phyloP scores from a whole-genome alignment of 1,139 yeast genomes.

The Kodamaea suecica region DNA sequence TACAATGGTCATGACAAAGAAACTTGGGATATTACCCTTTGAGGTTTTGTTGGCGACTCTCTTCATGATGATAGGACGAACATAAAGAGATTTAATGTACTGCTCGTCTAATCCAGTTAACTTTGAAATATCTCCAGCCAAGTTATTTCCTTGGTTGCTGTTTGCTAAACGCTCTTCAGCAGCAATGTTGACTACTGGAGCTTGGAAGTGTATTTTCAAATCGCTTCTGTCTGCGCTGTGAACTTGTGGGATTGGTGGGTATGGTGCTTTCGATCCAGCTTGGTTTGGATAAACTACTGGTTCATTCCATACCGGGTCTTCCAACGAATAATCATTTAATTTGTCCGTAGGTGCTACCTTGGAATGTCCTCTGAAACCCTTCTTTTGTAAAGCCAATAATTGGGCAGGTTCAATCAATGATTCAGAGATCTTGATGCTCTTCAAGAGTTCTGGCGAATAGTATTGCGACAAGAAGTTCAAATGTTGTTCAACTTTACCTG shows the following conservation, averaged over 20 bases:
- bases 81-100: slow-evolving; percentile 62
- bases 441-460: slow-evolving; percentile 73
- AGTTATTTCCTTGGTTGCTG: slow-evolving; percentile 10
- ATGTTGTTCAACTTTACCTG: slow-evolving; percentile 39
- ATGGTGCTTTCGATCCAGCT: slow-evolving; percentile 37
- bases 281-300: slow-evolving; percentile 49
- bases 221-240: slow-evolving; percentile 42
- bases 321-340: slow-evolving; percentile 29
- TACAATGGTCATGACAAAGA: slow-evolving; percentile 82
- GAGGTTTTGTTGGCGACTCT: slow-evolving; percentile 90
- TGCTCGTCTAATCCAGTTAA: slow-evolving; percentile 72
- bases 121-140: slow-evolving; percentile 59
- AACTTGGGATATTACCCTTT: slow-evolving; percentile 86
- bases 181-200: slow-evolving; percentile 14
- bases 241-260: slow-evolving; percentile 42
- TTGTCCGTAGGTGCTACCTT: slow-evolving; percentile 31
- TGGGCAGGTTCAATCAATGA: slow-evolving; percentile 62
- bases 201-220: slow-evolving; percentile 36
- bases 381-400: slow-evolving; percentile 31
- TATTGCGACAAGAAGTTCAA: slow-evolving; percentile 61
- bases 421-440: slow-evolving; percentile 80
- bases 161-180: slow-evolving; percentile 13
- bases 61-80: slow-evolving; percentile 69
- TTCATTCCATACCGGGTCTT: slow-evolving; percentile 47
- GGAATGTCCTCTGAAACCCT: slow-evolving; percentile 32